Base-by-base conservation (phyloP, 2,329 filamentous ascomycete species). In the Arthrinium puccinioides region DNA sequence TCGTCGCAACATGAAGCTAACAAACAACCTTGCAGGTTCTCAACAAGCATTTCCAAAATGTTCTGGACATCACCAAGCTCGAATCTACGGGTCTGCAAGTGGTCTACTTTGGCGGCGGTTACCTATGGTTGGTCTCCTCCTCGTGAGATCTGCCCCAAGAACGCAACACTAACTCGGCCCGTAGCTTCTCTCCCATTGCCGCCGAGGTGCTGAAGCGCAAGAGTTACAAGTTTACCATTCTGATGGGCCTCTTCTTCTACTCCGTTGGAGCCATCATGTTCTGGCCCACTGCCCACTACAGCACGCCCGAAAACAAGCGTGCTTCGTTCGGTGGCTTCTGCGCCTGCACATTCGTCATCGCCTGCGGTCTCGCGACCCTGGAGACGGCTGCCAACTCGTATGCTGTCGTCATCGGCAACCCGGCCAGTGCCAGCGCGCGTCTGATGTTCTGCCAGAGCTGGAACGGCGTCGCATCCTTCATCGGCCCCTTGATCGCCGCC, bases 281-380 rank as follows among this genome's bases (percentile, higher is more conserved):
- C 33, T 42, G 40, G 40, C 38, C 37, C 3, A 40, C 38, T 2
- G 41, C 38, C 5, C 41, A 40, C 5, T 40, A 40, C 32, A 19
- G 37, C 21, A 56, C 57, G 21, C 46, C 54, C 0, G 70, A 67
- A 36, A 68, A 76, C 50, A 70, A 72, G 43, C 67, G 71, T 30
- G 66, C 70, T 37, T 81, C 75, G 11, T 87, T 87, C 50, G 75
- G 71, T 15, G 83, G 82, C 11, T 87, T 86, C 62, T 85, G 80
- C 49, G 76, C 73, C 20, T 71, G 64, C 46, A 74, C 82, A 45
- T 84, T 87, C 57, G 73, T 43, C 30, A 38, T 43, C 37, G 32
- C 26, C 16, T 33, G 38, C 34, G 40, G 41, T 13, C 26, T 39
- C 2, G 66, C 64, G 1, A 65, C 66, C 2, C 59, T 74, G 4